These are phyloP conservation scores for Paxillus ammoniavirescens DNA, from an alignment of 768 basidiomycete species.

Conservation along the genomic window DNA sequence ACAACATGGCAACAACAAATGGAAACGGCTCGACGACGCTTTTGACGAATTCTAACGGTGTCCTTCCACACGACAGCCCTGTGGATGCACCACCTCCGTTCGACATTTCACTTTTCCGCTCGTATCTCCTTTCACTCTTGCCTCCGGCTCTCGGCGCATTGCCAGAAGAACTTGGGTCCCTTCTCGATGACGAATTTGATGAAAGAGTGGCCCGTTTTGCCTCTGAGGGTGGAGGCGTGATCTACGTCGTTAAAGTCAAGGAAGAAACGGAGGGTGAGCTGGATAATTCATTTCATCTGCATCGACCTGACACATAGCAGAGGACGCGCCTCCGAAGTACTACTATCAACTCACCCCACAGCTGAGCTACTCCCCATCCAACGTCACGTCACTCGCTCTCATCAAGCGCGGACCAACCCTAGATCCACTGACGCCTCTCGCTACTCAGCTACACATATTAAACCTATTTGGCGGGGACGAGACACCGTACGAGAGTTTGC, in stretches of 20 bases:
- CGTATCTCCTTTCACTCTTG: constrained; percentile 68
- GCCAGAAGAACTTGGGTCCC: constrained; percentile 58
- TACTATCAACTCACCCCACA: constrained; percentile 68
- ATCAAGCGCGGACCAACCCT: constrained; percentile 89
- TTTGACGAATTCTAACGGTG: constrained; percentile 30
- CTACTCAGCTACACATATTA: constrained; percentile 85
- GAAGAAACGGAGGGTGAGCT: constrained; percentile 71
- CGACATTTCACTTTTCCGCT: constrained; percentile 67
- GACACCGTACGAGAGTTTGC: constrained; percentile 93
- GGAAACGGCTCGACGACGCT: constrained; percentile 25
- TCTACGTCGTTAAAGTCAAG: constrained; percentile 80
- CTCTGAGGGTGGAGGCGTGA: constrained; percentile 67
- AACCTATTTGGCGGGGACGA: constrained; percentile 89
- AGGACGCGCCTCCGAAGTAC: constrained; percentile 63
- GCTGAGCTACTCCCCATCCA: constrained; percentile 75
- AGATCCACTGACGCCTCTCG: constrained; percentile 76
- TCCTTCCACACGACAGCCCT: constrained; percentile 25
- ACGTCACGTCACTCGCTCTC: constrained; percentile 85
- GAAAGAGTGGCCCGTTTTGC: constrained; percentile 78
- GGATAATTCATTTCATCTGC: neutral
- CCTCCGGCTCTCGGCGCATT: constrained; percentile 81
- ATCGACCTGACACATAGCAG: constrained; percentile 35
- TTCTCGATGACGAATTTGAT: constrained; percentile 74
- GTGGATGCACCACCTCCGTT: constrained; percentile 47
- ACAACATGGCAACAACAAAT: constrained; percentile 21